Evolutionary conservation across 2,329 filamentous ascomycete species (phyloP).

Genomic region (Aspergillus chevalieri): DNA sequence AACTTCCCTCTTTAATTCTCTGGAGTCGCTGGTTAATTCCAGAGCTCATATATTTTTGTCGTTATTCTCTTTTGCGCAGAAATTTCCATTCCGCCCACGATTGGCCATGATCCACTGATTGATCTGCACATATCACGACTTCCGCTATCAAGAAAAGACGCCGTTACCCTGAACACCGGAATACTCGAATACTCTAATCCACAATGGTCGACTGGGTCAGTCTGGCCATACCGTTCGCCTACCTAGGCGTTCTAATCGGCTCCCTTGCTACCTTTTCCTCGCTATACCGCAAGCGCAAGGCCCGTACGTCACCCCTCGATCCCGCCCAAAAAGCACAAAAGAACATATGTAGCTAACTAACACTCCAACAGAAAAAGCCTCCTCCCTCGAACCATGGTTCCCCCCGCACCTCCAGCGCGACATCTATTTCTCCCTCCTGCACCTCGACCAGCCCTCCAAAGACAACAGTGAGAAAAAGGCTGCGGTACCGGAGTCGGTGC

Average conservation of each 20-base stretch:
- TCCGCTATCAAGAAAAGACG: background rate
- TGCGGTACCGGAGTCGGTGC: conserved; percentile 71
- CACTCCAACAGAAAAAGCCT: conserved; percentile 59
- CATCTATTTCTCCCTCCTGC: conserved; percentile 86
- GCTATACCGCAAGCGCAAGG: conserved; percentile 89
- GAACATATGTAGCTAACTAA: conserved; percentile 7
- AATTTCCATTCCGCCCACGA: too few species aligned
- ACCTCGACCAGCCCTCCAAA: conserved; percentile 56
- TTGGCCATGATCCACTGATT: too few species aligned
- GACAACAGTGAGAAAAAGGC: conserved; percentile 61
- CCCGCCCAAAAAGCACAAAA: background rate
- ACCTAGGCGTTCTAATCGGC: conserved; percentile 78
- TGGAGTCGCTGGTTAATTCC: too few species aligned
- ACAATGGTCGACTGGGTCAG: conserved; percentile 68
- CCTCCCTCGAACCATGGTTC: conserved; percentile 91
- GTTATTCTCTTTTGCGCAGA: too few species aligned
- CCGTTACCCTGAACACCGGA: background rate
- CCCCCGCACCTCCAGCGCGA: conserved; percentile 83
- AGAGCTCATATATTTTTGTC: too few species aligned
- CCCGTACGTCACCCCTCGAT: conserved; percentile 49
- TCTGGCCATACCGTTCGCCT: conserved; percentile 80
- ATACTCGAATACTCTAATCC: conserved; percentile 15
- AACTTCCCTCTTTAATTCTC: too few species aligned
- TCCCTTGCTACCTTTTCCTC: conserved; percentile 88
- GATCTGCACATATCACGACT: background rate